Percentiles rank a stretch among this genome's conserved stretches.
These are phyloP conservation scores for Cladophialophora exuberans DNA, from an alignment of 2,329 filamentous ascomycete species.

Conservation along the genomic window DNA sequence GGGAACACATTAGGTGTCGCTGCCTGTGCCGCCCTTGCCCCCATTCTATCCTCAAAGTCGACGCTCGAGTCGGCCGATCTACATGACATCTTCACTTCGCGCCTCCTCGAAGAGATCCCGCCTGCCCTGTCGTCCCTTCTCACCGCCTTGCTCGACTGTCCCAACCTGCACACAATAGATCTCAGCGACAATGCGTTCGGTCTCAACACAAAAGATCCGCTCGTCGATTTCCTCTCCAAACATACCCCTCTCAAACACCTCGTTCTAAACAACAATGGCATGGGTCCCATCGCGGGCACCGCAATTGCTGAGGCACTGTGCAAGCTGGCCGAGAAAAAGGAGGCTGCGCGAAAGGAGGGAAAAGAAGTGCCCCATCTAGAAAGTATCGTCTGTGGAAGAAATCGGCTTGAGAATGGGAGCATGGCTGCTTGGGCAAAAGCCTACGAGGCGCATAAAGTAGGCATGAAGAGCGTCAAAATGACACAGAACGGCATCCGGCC, in stretches of 20 bases:
- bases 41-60: slow-evolving; percentile 83
- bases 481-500: slow-evolving; percentile 96
- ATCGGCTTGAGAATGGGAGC: slow-evolving; percentile 91
- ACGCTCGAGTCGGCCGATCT: slow-evolving; percentile 81
- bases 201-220: slow-evolving; percentile 87
- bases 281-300: slow-evolving; percentile 88
- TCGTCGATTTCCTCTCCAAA: slow-evolving; percentile 86
- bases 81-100: slow-evolving; percentile 96
- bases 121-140: slow-evolving; percentile 84
- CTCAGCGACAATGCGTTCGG: slow-evolving; percentile 98
- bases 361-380: slow-evolving; percentile 80
- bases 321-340: slow-evolving; percentile 81
- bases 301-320: slow-evolving; percentile 86
- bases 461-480: slow-evolving; percentile 89
- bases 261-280: slow-evolving; percentile 96
- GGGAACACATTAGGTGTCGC: slow-evolving; percentile 93
- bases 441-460: slow-evolving; percentile 75
- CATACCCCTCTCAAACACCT: slow-evolving; percentile 92
- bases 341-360: slow-evolving; percentile 65
- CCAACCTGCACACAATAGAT: slow-evolving; percentile 87
- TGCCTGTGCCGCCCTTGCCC: slow-evolving; percentile 81
- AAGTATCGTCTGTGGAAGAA: slow-evolving; percentile 96
- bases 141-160: slow-evolving; percentile 81
- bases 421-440: slow-evolving; percentile 94
- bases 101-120: slow-evolving; percentile 90